Evolutionary conservation across 306 rosid species (phyloP), one percentile per base, ranked within the genome.

Genomic region (Dryas drummondii): DNA sequence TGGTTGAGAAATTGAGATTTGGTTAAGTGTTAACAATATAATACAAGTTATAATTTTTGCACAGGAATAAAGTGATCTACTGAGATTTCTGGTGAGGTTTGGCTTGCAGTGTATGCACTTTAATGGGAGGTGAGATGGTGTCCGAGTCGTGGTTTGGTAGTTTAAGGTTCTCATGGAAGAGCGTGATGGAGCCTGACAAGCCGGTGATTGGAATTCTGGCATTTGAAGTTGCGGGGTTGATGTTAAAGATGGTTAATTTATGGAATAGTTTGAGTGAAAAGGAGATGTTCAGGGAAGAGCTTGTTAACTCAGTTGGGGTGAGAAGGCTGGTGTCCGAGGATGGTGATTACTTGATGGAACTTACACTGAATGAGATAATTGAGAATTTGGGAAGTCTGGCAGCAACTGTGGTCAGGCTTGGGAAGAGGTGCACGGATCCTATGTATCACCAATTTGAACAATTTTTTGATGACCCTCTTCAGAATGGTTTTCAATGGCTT

Each of bases 121-220:
- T 74, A 64, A 83, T 85, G 86, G 71, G 82, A 75, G 86, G 85
- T 61, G 87, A 81, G 55, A 72, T 80, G 54, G 81, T 71, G 61
- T 82, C 74, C 2, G 85, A 80, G 7, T 77, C 84, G 69, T 83
- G 86, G 91, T 57, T 83, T 5, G 77, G 77, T 66, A 84, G 80
- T 56, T 55, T 90, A 37, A 78, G 76, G 81, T 72, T 78, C 47
- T 74, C 89, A 16, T 85, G 83, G 81, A 88, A 82, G 79, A 67
- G 51, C 10, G 79, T 46, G 49, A 73, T 84, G 56, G 85, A 87
- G 41, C 27, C 66, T 48, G 84, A 88, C 19, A 83, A 84, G 71
- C 88, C 82, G 45, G 86, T 6, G 65, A 68, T 94, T 73, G 98
- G 96, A 65, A 76, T 94, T 76, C 62, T 94, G 81, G 86, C 97